Conservation (phyloP, 2,329 filamentous ascomycete species). For the Ophiostoma ulmi region DNA sequence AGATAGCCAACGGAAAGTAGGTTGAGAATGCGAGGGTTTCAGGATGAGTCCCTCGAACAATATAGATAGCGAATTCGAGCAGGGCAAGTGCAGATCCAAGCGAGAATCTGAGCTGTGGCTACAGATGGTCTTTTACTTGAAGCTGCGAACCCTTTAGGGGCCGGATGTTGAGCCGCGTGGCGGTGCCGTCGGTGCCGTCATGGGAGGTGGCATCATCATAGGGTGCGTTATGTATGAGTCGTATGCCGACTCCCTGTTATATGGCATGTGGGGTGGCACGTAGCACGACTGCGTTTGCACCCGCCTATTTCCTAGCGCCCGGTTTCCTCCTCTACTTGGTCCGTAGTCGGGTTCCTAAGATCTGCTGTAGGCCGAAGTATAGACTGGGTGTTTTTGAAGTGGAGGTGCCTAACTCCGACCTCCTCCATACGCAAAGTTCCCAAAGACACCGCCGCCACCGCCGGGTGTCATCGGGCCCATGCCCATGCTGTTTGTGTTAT, state of each 20-base stretch:
- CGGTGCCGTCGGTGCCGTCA: too few species aligned
- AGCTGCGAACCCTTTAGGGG: background rate
- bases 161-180: background rate
- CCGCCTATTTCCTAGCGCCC: background rate
- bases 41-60: background rate
- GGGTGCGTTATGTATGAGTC: too few species aligned
- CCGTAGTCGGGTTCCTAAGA: background rate
- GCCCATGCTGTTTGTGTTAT: slow-evolving; percentile 53
- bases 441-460: slow-evolving; percentile 68
- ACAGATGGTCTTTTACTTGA: background rate
- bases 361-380: background rate
- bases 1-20: too few species aligned
- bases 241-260: background rate
- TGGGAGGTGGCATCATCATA: too few species aligned
- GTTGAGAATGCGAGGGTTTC: too few species aligned
- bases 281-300: background rate
- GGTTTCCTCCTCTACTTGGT: background rate
- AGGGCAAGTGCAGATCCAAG: background rate
- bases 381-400: background rate
- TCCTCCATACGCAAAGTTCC: slow-evolving; percentile 58
- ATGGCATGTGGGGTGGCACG: background rate
- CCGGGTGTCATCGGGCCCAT: slow-evolving; percentile 75
- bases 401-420: slow-evolving; percentile 24
- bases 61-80: too few species aligned
- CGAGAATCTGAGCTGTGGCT: background rate